A percentile compares a stretch with the other conserved stretches of the same genome.
These are phyloP conservation scores for Xylariaceae sp. DNA, from an alignment of 2,329 filamentous ascomycete species.

Conservation along the genomic window DNA sequence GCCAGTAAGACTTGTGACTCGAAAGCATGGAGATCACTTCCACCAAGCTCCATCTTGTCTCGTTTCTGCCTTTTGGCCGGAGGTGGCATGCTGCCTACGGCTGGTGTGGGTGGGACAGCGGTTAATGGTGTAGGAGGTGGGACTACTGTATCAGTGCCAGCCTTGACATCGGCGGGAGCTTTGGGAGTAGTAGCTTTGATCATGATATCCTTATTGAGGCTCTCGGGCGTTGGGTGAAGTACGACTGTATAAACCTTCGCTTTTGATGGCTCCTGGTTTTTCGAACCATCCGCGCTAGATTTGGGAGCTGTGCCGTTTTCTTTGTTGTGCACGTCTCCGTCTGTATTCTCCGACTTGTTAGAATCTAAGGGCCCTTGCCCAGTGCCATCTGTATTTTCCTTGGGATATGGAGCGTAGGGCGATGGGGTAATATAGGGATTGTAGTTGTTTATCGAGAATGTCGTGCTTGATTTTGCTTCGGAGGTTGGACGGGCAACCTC, in stretches of 20 bases:
- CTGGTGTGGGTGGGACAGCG: constrained; percentile 56
- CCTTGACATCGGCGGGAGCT: constrained; percentile 35
- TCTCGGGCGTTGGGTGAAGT: constrained; percentile 75
- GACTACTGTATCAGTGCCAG: constrained; percentile 36
- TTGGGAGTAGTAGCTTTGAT: constrained; percentile 69
- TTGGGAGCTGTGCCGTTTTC: constrained; percentile 53
- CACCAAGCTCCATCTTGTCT: constrained; percentile 70
- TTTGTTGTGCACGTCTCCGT: constrained; percentile 45
- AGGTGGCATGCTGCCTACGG: constrained; percentile 52
- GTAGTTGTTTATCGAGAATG: constrained; percentile 88
- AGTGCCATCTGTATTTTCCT: constrained; percentile 36
- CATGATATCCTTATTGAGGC: constrained; percentile 67
- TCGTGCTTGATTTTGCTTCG: constrained; percentile 55
- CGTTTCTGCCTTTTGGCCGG: constrained; percentile 64
- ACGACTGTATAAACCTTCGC: constrained; percentile 71
- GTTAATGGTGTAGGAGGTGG: constrained; percentile 64
- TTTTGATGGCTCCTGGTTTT: constrained; percentile 45
- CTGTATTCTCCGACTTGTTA: constrained; percentile 37
- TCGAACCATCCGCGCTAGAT: constrained; percentile 41
- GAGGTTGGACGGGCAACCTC: constrained; percentile 50
- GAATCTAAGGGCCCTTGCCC: constrained; percentile 25
- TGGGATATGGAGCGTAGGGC: constrained; percentile 71
- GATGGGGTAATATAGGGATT: constrained; percentile 88
- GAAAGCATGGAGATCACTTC: constrained; percentile 63
- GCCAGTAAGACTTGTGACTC: constrained; percentile 71